Base-by-base conservation (phyloP, 225 moss, liverwort and hornwort species). In the Physcomitrium patens region DNA sequence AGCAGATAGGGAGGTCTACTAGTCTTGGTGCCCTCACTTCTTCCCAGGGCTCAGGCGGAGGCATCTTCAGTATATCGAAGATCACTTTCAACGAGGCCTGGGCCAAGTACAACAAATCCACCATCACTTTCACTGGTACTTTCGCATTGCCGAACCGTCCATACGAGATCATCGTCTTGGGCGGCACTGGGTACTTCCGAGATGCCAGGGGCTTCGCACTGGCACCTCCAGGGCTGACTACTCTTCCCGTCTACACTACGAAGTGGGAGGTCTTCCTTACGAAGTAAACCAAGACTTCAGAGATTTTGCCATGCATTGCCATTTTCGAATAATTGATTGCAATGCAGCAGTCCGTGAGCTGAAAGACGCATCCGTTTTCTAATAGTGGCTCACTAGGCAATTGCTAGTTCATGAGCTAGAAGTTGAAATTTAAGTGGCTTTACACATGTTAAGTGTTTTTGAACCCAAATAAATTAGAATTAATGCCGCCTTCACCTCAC, bases 161-260 rank as follows among this genome's bases (percentile, higher is more conserved):
- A 13, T 59, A 26, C n/a, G 71, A 60, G 59, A 12, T 60, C 9
- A 60, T 71, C 15, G 43, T 71, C 5, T 10, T 71, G 9, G 71
- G 71, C 3, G 71, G 71, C 7, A 71, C 60, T n/a, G 71, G 58
- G 41, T 57, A 60, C 9, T 71, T 58, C 44, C 59, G 58, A 9
- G 71, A 60, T 11, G 59, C 41, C 9, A 20, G n/a, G 31, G 71
- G 71, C 19, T 56, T 60, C 46, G 53, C 53, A 0, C 6, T 15
- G 16, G 53, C 17, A 15, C 1, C 16, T 7, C 7, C 14, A 7
- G 53, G 53, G 10, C 16, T 7, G n/a, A 15, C 53, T n/a, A 16
- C 53, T n/a, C 53, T 9, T 53, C 53, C 53, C 7, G 53, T 53
- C 7, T 15, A 53, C n/a, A 53, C 53, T 18, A 53, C 53, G 18